Base-by-base conservation (phyloP, 1,284 basidiomycete species). In the Singerocomus rubriflavus region DNA sequence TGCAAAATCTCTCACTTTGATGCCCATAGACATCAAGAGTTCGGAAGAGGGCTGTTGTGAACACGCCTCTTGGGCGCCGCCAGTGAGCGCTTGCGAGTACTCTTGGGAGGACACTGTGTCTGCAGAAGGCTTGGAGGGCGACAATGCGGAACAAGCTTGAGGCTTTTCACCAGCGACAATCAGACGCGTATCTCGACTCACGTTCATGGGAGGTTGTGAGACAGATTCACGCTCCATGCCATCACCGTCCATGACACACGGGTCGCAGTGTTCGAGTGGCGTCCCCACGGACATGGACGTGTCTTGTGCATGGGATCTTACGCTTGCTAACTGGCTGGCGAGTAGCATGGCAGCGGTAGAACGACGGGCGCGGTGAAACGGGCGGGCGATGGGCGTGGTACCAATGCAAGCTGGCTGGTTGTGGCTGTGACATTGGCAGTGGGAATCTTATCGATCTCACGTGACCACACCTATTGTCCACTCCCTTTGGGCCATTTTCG, bases 1-100 rank as follows among this genome's bases (percentile, higher is more conserved):
- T 21, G 79, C 84, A 71, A 84, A 88, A 68, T 88, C 85, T 70
- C 81, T 80, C 54, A 85, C 80, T 76, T 80, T 83, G 66, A 88
- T 76, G 17, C 82, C 81, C 21, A 76, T 53, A 40, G 63, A 65
- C 50, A 69, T 68, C 45, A 85, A 63, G 32, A 62, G 55, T 35
- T 71, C 66, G 13, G 61, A 56, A 12, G 70, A 64, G 11, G 74
- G 74, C 49, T 78, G 72, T 25, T 58, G 57, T 44, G 63, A 59
- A 12, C 17, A 34, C 14, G 52, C 40, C 38, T 29, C 47, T 26
- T 44, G 51, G 26, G 29, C 16, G 34, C 49, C 35, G 29, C 38
- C 44, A 42, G 59, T 1, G 0, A 57, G 53, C 31, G 32, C 51
- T 33, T 67, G 66, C 11, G 63, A 62, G 36, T 27, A 48, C 46